Conservation (phyloP, 2,329 filamentous ascomycete genomes). For the Talaromyces sp. region DNA sequence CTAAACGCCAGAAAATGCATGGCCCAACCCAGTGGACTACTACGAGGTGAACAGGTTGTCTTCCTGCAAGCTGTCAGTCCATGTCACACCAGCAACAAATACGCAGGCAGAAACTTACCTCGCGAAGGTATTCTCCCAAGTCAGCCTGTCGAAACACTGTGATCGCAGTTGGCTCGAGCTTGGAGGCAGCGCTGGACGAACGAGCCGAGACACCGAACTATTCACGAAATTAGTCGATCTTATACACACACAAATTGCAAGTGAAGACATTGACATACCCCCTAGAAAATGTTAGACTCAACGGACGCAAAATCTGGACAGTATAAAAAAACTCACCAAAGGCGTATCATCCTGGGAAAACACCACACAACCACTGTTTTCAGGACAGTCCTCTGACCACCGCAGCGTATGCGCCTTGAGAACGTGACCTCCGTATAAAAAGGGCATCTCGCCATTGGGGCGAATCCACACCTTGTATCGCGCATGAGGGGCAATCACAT, state of each 20-base stretch:
- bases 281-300: conserved; percentile 40
- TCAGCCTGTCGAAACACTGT: conserved; percentile 89
- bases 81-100: neutral
- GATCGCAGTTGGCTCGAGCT: conserved; percentile 84
- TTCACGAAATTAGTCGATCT: neutral
- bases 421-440: conserved; percentile 87
- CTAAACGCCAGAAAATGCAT: conserved; percentile 10
- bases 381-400: conserved; percentile 86
- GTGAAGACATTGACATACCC: conserved; percentile 27
- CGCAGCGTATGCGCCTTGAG: conserved; percentile 76
- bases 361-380: conserved; percentile 87
- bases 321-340: conserved; percentile 35
- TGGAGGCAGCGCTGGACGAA: conserved; percentile 73
- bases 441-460: conserved; percentile 91
- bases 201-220: conserved; percentile 81
- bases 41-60: conserved; percentile 59
- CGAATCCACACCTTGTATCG: conserved; percentile 98
- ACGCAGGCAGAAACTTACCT: conserved; percentile 39
- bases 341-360: conserved; percentile 89
- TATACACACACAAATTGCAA: neutral
- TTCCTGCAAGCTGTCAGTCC: conserved; percentile 35
- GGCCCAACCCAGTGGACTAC: conserved; percentile 15
- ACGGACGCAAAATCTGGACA: neutral
- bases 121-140: conserved; percentile 88
- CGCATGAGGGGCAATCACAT: conserved; percentile 83